Conservation (phyloP, 2,329 filamentous ascomycete genomes). For the Fusarium euwallaceae region DNA sequence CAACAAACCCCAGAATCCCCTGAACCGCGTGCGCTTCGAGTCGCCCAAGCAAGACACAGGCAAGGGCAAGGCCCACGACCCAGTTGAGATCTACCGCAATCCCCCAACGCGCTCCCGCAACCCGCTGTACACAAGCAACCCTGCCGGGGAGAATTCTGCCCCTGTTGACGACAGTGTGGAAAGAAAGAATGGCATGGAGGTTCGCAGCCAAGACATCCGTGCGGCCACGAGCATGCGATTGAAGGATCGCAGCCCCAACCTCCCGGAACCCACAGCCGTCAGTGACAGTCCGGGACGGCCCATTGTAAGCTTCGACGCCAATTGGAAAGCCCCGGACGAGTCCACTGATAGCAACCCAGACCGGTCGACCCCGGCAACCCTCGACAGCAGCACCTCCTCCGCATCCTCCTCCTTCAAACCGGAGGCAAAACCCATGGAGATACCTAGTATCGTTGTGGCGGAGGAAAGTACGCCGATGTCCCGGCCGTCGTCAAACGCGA, state of each 20-base stretch:
- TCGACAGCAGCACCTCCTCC: conserved; percentile 29
- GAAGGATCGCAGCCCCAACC: conserved; percentile 86
- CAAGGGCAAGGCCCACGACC: conserved; percentile 56
- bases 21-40: conserved; percentile 56
- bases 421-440: conserved; percentile 54
- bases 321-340: conserved; percentile 81
- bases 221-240: conserved; percentile 90
- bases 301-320: conserved; percentile 95
- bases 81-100: conserved; percentile 85
- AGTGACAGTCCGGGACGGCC: conserved; percentile 91
- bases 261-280: conserved; percentile 90
- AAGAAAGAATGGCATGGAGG: conserved; percentile 83
- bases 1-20: conserved; percentile 51
- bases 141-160: conserved; percentile 50
- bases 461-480: conserved; percentile 56
- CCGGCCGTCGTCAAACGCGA: conserved; percentile 46
- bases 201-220: conserved; percentile 88
- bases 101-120: conserved; percentile 86
- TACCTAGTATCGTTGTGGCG: conserved; percentile 69
- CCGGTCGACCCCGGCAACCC: conserved; percentile 49
- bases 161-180: conserved; percentile 60
- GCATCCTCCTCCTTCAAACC: conserved; percentile 43
- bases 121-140: conserved; percentile 81
- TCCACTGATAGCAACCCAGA: conserved; percentile 75
- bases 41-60: conserved; percentile 55